Conservation (phyloP, 2,329 filamentous ascomycete species). For the Monilinia vaccinii-corymbosi region DNA sequence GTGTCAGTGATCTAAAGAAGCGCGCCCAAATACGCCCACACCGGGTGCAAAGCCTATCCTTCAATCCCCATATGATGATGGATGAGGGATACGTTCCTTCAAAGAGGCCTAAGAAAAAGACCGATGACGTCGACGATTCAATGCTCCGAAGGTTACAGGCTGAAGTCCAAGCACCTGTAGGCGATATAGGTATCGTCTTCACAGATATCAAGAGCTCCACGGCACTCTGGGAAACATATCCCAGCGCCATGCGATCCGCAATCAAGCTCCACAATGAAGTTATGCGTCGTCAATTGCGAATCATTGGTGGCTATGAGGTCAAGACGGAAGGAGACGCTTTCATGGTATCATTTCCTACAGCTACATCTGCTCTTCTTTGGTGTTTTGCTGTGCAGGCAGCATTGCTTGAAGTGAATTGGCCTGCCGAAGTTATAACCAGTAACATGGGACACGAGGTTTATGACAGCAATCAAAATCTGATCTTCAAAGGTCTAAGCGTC, state of each 20-base stretch:
- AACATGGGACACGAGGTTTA: slow-evolving; percentile 72
- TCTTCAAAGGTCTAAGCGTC: slow-evolving; percentile 90
- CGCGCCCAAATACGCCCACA: slow-evolving; percentile 63
- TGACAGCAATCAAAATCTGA: slow-evolving; percentile 78
- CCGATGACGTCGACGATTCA: slow-evolving; percentile 63
- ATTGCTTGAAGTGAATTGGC: slow-evolving; percentile 85
- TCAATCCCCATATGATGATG: slow-evolving; percentile 66
- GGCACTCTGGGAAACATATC: slow-evolving; percentile 89
- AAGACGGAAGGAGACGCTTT: slow-evolving; percentile 99
- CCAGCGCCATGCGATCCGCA: slow-evolving; percentile 88
- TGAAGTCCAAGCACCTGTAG: slow-evolving; percentile 84
- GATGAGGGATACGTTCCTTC: slow-evolving; percentile 60
- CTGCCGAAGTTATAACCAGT: slow-evolving; percentile 81
- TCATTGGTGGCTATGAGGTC: slow-evolving; percentile 95
- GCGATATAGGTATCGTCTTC: slow-evolving; percentile 88
- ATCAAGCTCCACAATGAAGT: slow-evolving; percentile 97
- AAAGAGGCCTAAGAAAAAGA: slow-evolving; percentile 57
- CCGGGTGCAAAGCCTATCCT: slow-evolving; percentile 68
- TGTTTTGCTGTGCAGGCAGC: slow-evolving; percentile 88
- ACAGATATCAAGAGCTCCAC: slow-evolving; percentile 99
- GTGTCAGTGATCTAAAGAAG: slow-evolving; percentile 82
- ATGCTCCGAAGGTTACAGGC: slow-evolving; percentile 78
- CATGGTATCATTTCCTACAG: slow-evolving; percentile 97
- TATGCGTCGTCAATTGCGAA: slow-evolving; percentile 84
- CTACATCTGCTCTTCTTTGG: slow-evolving; percentile 90